Conservation (phyloP, 768 basidiomycete species). For the Calocybe indica region DNA sequence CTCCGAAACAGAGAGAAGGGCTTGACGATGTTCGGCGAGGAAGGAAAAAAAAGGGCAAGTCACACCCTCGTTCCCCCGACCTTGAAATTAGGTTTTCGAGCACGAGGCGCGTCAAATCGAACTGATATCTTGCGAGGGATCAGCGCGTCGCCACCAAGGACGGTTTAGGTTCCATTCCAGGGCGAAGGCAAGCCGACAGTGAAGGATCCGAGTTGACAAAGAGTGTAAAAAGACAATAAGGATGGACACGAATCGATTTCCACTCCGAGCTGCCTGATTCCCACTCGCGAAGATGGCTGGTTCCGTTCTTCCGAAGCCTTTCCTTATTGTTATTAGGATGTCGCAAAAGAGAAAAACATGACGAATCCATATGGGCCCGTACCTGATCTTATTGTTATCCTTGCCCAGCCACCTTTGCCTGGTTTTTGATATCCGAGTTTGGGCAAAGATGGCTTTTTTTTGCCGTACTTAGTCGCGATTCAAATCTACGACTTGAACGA, state of each 20-base stretch:
- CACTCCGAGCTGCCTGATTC: constrained; percentile 1
- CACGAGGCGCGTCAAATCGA: constrained; percentile 23
- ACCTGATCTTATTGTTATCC: constrained; percentile 38
- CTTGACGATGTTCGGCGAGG: too few species aligned
- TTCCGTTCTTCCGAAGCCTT: constrained; percentile 14
- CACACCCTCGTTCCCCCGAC: too few species aligned
- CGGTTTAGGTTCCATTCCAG: constrained; percentile 24
- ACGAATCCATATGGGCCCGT: constrained; percentile 19
- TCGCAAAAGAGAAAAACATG: constrained; percentile 9
- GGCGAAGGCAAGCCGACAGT: constrained; percentile 13
- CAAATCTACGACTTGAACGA: too few species aligned
- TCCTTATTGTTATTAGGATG: constrained; percentile 16
- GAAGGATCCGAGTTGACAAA: constrained; percentile 8
- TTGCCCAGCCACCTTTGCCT: constrained; percentile 11
- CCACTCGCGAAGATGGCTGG: constrained; percentile 15
- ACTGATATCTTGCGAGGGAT: too few species aligned
- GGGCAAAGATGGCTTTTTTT: constrained; percentile 12
- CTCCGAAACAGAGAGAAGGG: too few species aligned
- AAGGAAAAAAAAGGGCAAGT: too few species aligned
- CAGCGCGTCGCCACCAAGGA: too few species aligned
- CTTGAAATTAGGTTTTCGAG: constrained; percentile 24
- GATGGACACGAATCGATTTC: not conserved
- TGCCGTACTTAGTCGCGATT: not conserved
- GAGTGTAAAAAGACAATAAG: constrained; percentile 24
- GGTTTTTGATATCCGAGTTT: constrained; percentile 11